phyloP scores from a whole-genome alignment of 805 yeast genomes.

The Yamadazyma kitorensis region DNA sequence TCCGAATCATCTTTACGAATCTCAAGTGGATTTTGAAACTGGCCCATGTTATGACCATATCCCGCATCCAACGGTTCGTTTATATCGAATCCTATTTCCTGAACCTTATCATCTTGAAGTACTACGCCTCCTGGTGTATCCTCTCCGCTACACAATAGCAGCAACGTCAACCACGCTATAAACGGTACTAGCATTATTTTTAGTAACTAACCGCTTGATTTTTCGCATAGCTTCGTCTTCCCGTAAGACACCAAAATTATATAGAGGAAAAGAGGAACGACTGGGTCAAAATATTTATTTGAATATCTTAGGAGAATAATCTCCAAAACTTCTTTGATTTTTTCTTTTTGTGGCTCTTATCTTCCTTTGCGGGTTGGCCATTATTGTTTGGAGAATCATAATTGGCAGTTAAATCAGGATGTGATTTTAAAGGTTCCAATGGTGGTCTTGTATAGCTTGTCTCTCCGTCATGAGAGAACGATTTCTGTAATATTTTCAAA shows the following conservation, averaged over 20 bases:
- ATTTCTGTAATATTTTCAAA: constrained; percentile 21
- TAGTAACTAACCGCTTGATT: too few species aligned
- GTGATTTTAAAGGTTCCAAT: constrained; percentile 37
- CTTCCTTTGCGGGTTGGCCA: constrained; percentile 2
- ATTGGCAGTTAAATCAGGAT: constrained; percentile 28
- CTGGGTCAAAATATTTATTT: too few species aligned
- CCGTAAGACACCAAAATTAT: too few species aligned
- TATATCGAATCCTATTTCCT: constrained; percentile 15
- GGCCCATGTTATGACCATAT: constrained; percentile 1
- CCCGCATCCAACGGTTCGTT: constrained; percentile 14
- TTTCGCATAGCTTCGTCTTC: too few species aligned
- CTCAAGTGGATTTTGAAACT: constrained; percentile 2
- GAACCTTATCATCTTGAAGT: too few species aligned
- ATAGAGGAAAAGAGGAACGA: too few species aligned
- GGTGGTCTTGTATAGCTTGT: constrained; percentile 17
- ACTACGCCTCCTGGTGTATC: too few species aligned
- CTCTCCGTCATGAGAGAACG: constrained; percentile 34
- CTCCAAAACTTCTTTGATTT: constrained; percentile 37
- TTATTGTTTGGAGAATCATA: not conserved
- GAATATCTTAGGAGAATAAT: too few species aligned
- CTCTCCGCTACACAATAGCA: too few species aligned
- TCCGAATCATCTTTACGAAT: constrained; percentile 15
- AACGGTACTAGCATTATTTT: too few species aligned
- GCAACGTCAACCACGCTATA: too few species aligned
- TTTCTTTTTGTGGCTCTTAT: constrained; percentile 20